Evolutionary conservation across 2,329 filamentous ascomycete genomes (phyloP), one percentile per base, ranked within the genome.

Genomic region (Colletotrichum australisinense): DNA sequence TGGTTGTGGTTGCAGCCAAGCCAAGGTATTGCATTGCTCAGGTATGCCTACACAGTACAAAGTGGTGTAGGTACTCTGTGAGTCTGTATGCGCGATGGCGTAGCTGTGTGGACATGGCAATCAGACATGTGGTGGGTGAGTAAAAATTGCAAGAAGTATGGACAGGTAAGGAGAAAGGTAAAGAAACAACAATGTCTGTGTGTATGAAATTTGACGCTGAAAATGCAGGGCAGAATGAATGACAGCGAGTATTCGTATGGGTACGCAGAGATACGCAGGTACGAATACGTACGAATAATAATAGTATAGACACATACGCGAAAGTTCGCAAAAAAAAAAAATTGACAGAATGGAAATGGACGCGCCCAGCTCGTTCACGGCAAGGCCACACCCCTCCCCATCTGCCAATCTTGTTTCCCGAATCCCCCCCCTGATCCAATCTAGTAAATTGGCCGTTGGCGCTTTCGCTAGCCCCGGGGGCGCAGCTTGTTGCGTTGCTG

Each of bases 391-490:
- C 46, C 70, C 67, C 67, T 56, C 46, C 62, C 28, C 14, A 24
- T 55, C 30, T 60, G n/a, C 28, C 35, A 72, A 64, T 60, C 59
- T 73, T 60, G 59, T 55, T 59, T 65, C 59, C 38, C 42, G 16
- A n/a, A 49, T 7, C 42, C 19, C 42, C 42, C 42, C 53, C 70
- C 70, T 55, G 67, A 60, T 73, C 70, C 16, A 59, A 65, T 62
- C 32, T 24, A 70, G 67, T 65, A 60, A 62, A 28, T 60, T 64
- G 59, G 60, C 59, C 60, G 60, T 53, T 56, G 70, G 67, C 57
- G 59, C 60, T 59, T 63, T 72, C 59, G 59, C 38, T 72, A 69
- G 65, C 59, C 66, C 58, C 52, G 65, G 58, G 26, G 60, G 70
- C 66, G 70, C 59, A 69, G 66, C 59, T 55, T 46, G 22, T 56